Evolutionary conservation across 2,329 filamentous ascomycete genomes (phyloP), one percentile per base, ranked within the genome.

Genomic region (Acephala macrosclerotiorum): DNA sequence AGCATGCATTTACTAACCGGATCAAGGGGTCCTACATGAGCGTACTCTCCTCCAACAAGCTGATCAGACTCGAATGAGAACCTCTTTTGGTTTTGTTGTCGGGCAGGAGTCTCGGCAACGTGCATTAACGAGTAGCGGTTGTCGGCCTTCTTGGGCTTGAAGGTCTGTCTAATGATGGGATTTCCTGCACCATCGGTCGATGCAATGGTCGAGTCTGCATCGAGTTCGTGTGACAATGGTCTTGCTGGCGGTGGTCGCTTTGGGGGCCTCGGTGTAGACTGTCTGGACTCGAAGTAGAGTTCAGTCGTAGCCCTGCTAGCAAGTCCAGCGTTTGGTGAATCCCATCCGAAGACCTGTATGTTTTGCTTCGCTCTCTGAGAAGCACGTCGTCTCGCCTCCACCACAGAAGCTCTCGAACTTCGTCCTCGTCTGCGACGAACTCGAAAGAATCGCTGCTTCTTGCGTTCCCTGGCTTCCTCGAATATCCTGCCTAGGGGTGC

Each of bases 291-390:
- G 18, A 56, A 22, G 26, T 42, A 58, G 9, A 40, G 8, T 26
- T 64, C 58, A 14, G 61, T 56, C n/a, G 66, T 66, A 18, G 33
- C 63, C 60, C 60, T 67, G 26, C 60, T 67, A 4, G 60, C 66
- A 64, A 66, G 55, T 40, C 59, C 64, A 29, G 61, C 64, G 6
- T 42, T 51, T 35, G 61, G 53, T 35, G 66, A 67, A 53, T 68
- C 61, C 67, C 70, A 70, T 22, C 71, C 70, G 66, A 72, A 73
- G 29, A 67, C 60, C 62, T 71, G 58, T 63, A 70, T 69, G 35
- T 70, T 49, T n/a, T 72, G 67, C 25, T 22, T 53, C 26, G 67
- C 68, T 35, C 68, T 66, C 18, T 59, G 61, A 47, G 60, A 68
- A 60, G 62, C 67, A 33, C 67, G 65, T 58, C 62, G 70, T 20